phyloP scores from a whole-genome alignment of 192 early-diverging fungal species.

The Coemansia sp. region DNA sequence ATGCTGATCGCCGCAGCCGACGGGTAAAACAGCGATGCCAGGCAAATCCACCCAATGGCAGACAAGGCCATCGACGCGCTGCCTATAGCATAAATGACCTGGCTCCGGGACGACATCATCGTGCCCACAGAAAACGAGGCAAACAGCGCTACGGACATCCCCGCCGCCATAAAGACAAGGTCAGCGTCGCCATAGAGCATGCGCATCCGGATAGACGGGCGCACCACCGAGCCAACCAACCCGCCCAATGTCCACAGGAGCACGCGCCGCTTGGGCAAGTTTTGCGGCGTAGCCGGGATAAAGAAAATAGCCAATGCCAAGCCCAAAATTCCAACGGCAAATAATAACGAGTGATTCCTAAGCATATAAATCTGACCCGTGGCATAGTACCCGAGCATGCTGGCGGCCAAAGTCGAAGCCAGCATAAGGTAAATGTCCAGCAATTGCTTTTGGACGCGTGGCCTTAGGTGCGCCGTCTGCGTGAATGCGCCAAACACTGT shows the following conservation, averaged over 20 bases:
- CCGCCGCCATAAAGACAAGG: constrained; percentile 20
- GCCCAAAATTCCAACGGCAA: background rate
- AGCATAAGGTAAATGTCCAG: constrained; percentile 21
- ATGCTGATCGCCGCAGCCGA: constrained; percentile 2
- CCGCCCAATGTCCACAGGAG: constrained; percentile 12
- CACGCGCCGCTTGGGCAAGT: constrained; percentile 10
- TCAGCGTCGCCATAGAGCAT: constrained; percentile 3
- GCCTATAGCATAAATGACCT: constrained; percentile 20
- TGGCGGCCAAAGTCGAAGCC: background rate
- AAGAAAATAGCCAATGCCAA: background rate
- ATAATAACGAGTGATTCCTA: background rate
- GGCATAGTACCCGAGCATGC: constrained; percentile 11
- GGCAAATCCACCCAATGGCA: constrained; percentile 8
- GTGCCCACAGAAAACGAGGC: constrained; percentile 22
- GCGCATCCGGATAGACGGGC: background rate
- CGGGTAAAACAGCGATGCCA: constrained; percentile 18
- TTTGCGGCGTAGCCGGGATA: constrained; percentile 5
- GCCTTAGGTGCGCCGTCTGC: constrained; percentile 12
- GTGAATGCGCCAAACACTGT: constrained; percentile 13
- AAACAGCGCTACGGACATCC: constrained; percentile 7
- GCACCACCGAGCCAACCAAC: constrained; percentile 6
- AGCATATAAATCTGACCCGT: background rate
- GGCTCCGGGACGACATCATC: constrained; percentile 11
- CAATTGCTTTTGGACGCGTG: constrained; percentile 18
- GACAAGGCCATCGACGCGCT: constrained; percentile 1